These are phyloP conservation scores for Podila verticillata DNA, from an alignment of 192 early-diverging fungal species.

Conservation along the genomic window DNA sequence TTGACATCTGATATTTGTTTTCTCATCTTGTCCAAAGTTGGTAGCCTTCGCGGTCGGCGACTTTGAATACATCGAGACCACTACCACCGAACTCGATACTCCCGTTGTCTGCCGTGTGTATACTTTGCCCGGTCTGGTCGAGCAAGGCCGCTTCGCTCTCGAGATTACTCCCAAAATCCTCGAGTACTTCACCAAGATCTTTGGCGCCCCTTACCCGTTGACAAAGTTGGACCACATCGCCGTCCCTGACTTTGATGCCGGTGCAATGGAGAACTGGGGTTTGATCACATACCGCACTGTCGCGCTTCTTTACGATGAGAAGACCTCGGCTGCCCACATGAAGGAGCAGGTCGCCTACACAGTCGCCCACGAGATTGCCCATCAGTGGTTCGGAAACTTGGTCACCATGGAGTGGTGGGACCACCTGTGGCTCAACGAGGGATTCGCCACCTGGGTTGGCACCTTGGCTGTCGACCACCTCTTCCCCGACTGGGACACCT, in stretches of 20 bases:
- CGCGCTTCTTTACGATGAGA: slow-evolving; percentile 69
- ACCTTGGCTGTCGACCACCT: slow-evolving; percentile 69
- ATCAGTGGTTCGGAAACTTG: slow-evolving; percentile 90
- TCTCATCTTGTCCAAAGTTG: slow-evolving; percentile 43
- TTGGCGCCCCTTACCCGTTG: slow-evolving; percentile 76
- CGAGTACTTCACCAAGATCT: slow-evolving; percentile 78
- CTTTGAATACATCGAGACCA: slow-evolving; percentile 80
- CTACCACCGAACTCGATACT: slow-evolving; percentile 36
- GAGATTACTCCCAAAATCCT: slow-evolving; percentile 71
- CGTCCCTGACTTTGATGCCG: slow-evolving; percentile 82
- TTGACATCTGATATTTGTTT: not conserved
- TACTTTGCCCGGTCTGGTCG: slow-evolving; percentile 67
- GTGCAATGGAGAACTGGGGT: slow-evolving; percentile 94
- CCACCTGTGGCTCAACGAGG: slow-evolving; percentile 89
- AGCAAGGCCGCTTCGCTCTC: slow-evolving; percentile 75
- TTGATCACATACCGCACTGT: slow-evolving; percentile 80
- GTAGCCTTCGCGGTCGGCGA: slow-evolving; percentile 81
- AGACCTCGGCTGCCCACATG: slow-evolving; percentile 57
- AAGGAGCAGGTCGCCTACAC: slow-evolving; percentile 77
- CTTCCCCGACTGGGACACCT: slow-evolving; percentile 80
- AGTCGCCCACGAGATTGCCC: slow-evolving; percentile 84
- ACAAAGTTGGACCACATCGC: slow-evolving; percentile 80
- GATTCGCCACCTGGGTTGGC: slow-evolving; percentile 83
- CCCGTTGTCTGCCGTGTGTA: slow-evolving; percentile 70
- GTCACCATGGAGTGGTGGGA: slow-evolving; percentile 81